Conservation (phyloP, 768 basidiomycete genomes). For the Daedaleopsis sinensis region DNA sequence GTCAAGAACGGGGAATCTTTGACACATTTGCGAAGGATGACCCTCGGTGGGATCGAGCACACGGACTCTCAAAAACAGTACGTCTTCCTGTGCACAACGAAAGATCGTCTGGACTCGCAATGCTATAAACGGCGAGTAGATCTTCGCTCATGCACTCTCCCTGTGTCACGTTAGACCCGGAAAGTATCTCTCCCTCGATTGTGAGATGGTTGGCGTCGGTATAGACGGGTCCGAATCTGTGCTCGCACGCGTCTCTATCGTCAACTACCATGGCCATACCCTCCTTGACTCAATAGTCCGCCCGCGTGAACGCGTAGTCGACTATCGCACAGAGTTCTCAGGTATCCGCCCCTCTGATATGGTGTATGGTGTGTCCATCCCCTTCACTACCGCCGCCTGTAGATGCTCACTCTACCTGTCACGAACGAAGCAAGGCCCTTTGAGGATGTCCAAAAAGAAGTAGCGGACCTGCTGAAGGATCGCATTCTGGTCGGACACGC, state of each 20-base stretch:
- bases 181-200: constrained; percentile 85
- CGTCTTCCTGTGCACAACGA: constrained; percentile 25
- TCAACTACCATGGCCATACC: constrained; percentile 84
- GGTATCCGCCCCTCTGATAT: constrained; percentile 82
- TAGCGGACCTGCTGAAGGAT: constrained; percentile 76
- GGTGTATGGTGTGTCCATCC: constrained; percentile 52
- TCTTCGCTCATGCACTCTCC: background rate
- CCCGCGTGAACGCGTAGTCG: constrained; percentile 86
- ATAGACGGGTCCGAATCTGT: constrained; percentile 80
- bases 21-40: constrained; percentile 51
- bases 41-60: constrained; percentile 48
- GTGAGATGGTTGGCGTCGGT: constrained; percentile 98
- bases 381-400: background rate
- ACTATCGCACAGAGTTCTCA: constrained; percentile 90
- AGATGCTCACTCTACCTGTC: background rate
- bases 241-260: constrained; percentile 85
- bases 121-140: background rate
- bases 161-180: constrained; percentile 45
- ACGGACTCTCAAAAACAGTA: constrained; percentile 47
- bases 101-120: too few relatives aligned
- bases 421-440: constrained; percentile 67
- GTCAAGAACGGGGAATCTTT: constrained; percentile 53
- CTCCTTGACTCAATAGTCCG: constrained; percentile 85
- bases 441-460: constrained; percentile 74
- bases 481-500: constrained; percentile 90